phyloP scores from a whole-genome alignment of 768 basidiomycete genomes.

The Hygrophoropsis aurantiaca region DNA sequence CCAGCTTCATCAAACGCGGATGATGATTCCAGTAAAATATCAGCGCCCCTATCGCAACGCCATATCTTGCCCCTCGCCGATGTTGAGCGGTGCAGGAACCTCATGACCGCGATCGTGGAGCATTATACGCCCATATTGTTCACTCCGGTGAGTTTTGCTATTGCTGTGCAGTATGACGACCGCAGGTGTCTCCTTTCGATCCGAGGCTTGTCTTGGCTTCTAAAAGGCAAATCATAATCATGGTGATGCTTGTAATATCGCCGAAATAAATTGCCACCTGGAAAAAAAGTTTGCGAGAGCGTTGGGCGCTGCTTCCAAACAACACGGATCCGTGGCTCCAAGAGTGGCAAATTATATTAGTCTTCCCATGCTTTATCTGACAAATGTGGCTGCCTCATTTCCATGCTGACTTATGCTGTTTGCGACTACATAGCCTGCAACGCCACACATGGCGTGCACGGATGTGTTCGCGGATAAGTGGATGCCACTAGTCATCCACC shows the following conservation, averaged over 20 bases:
- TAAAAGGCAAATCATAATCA: no score
- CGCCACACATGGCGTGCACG: constrained; percentile 75
- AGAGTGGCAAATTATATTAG: no score
- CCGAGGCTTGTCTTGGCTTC: no score
- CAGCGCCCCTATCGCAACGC: constrained; percentile 14
- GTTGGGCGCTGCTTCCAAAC: no score
- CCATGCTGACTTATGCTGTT: not conserved
- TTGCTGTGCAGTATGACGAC: no score
- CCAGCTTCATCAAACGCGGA: not conserved
- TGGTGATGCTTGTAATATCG: no score
- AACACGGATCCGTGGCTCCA: no score
- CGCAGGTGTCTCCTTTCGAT: no score
- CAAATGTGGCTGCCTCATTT: not conserved
- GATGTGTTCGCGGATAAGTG: constrained; percentile 69
- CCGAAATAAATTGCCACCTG: no score
- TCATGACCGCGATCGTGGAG: constrained; percentile 56
- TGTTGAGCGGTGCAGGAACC: constrained; percentile 41
- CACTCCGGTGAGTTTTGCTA: constrained; percentile 44
- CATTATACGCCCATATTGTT: constrained; percentile 75
- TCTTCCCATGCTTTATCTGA: no score
- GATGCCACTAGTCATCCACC: constrained; percentile 80
- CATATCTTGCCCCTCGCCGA: constrained; percentile 31
- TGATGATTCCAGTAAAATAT: no score
- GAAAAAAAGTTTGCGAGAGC: no score
- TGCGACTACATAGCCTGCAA: constrained; percentile 45